Percentiles rank a stretch among this genome's conserved stretches.
These are phyloP conservation scores for Bacterosira constricta DNA, from an alignment of 108 stramenopile species.

Conservation along the genomic window DNA sequence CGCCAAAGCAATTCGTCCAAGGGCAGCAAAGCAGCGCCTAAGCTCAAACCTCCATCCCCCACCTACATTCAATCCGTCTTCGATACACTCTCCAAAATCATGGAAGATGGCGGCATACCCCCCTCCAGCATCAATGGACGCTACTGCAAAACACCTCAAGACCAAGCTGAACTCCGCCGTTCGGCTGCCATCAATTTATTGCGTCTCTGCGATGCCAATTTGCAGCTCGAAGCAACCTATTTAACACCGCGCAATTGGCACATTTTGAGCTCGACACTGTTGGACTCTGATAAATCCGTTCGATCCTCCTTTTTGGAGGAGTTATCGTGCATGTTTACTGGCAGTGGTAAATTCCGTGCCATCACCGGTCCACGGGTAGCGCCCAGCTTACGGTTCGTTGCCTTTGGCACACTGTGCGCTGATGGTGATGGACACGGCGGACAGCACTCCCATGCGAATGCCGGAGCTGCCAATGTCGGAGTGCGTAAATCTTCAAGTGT, in stretches of 20 bases:
- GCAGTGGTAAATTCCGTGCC: slow-evolving; percentile 62
- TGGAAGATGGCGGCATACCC: slow-evolving; percentile 61
- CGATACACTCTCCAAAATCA: slow-evolving; percentile 43
- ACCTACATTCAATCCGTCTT: slow-evolving; percentile 50
- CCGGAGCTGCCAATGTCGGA: slow-evolving; percentile 74
- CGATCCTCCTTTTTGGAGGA: slow-evolving; percentile 69
- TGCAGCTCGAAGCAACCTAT: slow-evolving; percentile 62
- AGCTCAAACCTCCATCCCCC: slow-evolving; percentile 32
- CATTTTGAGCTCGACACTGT: slow-evolving; percentile 52
- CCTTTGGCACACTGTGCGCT: slow-evolving; percentile 66
- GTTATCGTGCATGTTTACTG: slow-evolving; percentile 68
- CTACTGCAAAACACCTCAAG: slow-evolving; percentile 47
- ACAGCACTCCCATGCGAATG: slow-evolving; percentile 54
- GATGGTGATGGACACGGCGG: slow-evolving; percentile 66
- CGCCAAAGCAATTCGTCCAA: slow-evolving; percentile 13
- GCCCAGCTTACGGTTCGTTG: slow-evolving; percentile 76
- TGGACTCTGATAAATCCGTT: slow-evolving; percentile 66
- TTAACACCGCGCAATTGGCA: slow-evolving; percentile 71
- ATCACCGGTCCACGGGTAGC: slow-evolving; percentile 28
- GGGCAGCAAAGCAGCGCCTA: slow-evolving; percentile 1
- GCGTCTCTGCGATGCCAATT: slow-evolving; percentile 74
- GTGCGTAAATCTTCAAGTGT: slow-evolving; percentile 42
- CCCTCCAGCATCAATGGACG: slow-evolving; percentile 55
- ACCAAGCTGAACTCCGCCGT: slow-evolving; percentile 71
- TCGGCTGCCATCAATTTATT: slow-evolving; percentile 73